A percentile compares a stretch with the other conserved stretches of the same genome.
phyloP scores from a whole-genome alignment of 768 basidiomycete genomes.

The Paxillus involutus region DNA sequence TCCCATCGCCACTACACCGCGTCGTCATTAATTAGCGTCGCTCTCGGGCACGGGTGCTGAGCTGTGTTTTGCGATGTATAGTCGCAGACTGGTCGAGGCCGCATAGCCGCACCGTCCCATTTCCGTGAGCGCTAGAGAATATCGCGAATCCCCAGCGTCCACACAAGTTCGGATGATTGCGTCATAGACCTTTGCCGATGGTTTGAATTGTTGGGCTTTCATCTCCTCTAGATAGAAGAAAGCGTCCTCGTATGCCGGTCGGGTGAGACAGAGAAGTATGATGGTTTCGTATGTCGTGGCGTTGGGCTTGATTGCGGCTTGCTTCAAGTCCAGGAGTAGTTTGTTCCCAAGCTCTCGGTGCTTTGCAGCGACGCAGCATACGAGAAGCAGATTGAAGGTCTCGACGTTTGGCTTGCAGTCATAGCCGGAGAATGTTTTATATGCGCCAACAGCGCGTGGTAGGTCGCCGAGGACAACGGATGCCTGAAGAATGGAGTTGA shows the following conservation, averaged over 20 bases:
- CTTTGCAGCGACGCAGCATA: conserved; percentile 56
- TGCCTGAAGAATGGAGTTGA: conserved; percentile 70
- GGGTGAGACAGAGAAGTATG: conserved; percentile 68
- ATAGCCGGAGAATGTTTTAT: conserved; percentile 60
- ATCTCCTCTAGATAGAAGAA: conserved; percentile 90
- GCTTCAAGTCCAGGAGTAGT: conserved; percentile 66
- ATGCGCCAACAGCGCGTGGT: conserved; percentile 76
- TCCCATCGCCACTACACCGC: too few relatives aligned
- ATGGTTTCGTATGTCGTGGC: conserved; percentile 63
- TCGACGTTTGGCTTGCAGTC: conserved; percentile 55
- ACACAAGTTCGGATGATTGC: conserved; percentile 60
- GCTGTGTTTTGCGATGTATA: conserved; percentile 27
- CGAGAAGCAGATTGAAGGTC: conserved; percentile 69
- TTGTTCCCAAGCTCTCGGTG: conserved; percentile 70
- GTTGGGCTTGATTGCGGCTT: conserved; percentile 53
- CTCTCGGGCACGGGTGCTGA: conserved; percentile 1
- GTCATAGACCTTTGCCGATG: conserved; percentile 56
- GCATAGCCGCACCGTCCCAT: conserved; percentile 62
- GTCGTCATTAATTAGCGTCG: neutral
- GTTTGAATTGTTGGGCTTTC: conserved; percentile 63
- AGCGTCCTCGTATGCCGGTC: conserved; percentile 77
- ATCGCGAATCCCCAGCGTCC: conserved; percentile 55
- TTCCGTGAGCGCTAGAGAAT: conserved; percentile 66
- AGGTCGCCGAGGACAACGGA: conserved; percentile 62
- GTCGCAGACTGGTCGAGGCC: conserved; percentile 30